Base-by-base conservation (phyloP, 176 grass and related monocot genomes). In the Aegilops longissima region DNA sequence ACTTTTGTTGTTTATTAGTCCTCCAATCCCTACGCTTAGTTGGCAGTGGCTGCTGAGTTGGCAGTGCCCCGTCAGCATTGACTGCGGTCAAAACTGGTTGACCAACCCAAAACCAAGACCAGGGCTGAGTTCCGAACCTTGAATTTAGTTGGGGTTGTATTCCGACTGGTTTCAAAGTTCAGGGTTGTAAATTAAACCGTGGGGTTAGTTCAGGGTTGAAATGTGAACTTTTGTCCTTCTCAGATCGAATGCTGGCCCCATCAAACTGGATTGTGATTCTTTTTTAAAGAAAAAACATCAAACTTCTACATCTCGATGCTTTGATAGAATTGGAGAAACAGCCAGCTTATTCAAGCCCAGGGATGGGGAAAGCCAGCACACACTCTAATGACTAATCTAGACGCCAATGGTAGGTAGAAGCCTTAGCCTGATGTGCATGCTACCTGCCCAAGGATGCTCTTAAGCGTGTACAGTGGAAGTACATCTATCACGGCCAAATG, bases 181-280 rank as follows among this genome's bases (percentile, higher is more conserved):
- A 52, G 14, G 49, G 49, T 52, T 52, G 49, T 51, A 51, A 51
- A 51, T 51, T 51, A 51, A 51, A 51, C 4, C 14, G 13, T 51
- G 12, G 13, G 47, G 47, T 51, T 51, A 51, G 49, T 52, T 52
- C 5, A 52, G 14, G 49, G 49, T 52, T 52, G 49, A 52, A 52
- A 16, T 6, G 5, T 52, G 16, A 5, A 52, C 14, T 52, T 52
- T 6, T 16, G 5, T 52, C 61, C 65, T 83, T 38, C 77, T 85
- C 66, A 79, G 54, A 79, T 80, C 30, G 35, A 80, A 67, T 89
- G 45, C 8, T 62, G 36, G 25, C 67, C 23, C 23, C 38, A 51
- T 86, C 13, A 49, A 59, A 83, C 66, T 70, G 49, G 31, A 72
- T 7, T n/a, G 40, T 65, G 18, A 66, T 61, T 69, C 38, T 33